Base-by-base conservation (phyloP, 495 filamentous ascomycete genomes). In the Aspergillus panamensis region DNA sequence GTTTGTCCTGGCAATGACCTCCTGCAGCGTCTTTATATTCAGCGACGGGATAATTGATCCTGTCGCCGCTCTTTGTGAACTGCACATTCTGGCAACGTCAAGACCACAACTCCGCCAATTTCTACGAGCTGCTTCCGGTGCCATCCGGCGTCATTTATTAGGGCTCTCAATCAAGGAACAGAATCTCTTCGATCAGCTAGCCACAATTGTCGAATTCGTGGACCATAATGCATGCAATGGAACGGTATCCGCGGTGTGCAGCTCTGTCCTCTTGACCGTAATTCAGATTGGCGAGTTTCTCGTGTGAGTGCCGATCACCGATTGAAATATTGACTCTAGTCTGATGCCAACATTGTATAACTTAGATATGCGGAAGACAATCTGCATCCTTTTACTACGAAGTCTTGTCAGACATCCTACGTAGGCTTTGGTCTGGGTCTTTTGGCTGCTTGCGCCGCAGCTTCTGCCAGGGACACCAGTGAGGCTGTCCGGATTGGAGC, bases 281-380 rank as follows among this genome's bases (percentile, higher is more conserved):
- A 12, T 7, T 19, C 42, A 45, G 42, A 21, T 45, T 10, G 42
- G 42, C 42, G n/a, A 45, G 42, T 20, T 45, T 20, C 42, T 45
- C 1, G 42, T 45, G 42, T 45, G 42, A 45, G 42, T 45, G 9
- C 7, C 6, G 1, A 45, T 0, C 19, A 20, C n/a, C n/a, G 9
- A 7, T 45, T 20, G 6, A 20, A 45, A 5, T 17, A 12, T 19
- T 45, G 19, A 45, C n/a, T 45, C 42, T 0, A 45, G 6, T 45
- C 42, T 44, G 19, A 44, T 44, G 17, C 14, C n/a, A 1, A 44
- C n/a, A 16, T 20, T 6, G 6, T 20, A 10, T 44, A 20, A 9
- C 4, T 10, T 20, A 45, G 42, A 45, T 45, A 45, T 45, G 16
- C 20, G 42, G 42, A 45, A 45, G 42, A 45, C 42, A 45, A 45